Base-by-base conservation (phyloP, 2,329 filamentous ascomycete genomes). In the Clarireedia homoeocarpa region DNA sequence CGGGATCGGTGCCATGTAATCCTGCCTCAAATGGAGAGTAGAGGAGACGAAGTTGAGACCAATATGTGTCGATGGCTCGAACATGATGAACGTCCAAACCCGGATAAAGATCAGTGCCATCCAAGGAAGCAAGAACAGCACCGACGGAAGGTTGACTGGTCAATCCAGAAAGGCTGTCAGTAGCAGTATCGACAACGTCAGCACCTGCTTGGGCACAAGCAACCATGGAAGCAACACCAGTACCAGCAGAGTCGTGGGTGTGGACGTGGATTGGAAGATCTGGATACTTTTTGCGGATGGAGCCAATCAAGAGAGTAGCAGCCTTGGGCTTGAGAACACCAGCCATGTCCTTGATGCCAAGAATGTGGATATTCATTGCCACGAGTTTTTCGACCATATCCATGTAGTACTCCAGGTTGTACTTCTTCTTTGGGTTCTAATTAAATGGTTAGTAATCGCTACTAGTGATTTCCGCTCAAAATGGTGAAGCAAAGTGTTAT, bases 11-110 rank as follows among this genome's bases (percentile, higher is more conserved):
- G 17, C 94, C 94, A 38, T 24, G 85, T 58, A 99, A 84, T 69
- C 92, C 89, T 65, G 94, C 92, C 78, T 99, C 94, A 75, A 99
- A 99, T 9, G 94, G 94, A 54, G 94, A 99, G 82, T 99, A 99
- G 59, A 97, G 78, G 27, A 97, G 83, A 69, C 94, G 90, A 55
- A 99, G 83, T 75, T 99, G 94, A 46, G 90, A 88, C 94, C 94
- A 99, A 81, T 99, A 99, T 55, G 83, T 80, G 72, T 99, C 94
- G 50, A 99, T 83, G 49, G 89, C 88, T 65, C 94, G 88, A 61
- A 99, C 83, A 62, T 94, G 86, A 65, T 83, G 80, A 52, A 84
- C 77, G 71, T 97, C 87, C 64, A 99, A 80, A 49, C 89, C 88
- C 61, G 92, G 83, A 66, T 96, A 88, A 56, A 82, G 75, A 26